Evolutionary conservation across 768 basidiomycete genomes (phyloP), one percentile per base, ranked within the genome.

Genomic region (Xerocomellus intermedius): DNA sequence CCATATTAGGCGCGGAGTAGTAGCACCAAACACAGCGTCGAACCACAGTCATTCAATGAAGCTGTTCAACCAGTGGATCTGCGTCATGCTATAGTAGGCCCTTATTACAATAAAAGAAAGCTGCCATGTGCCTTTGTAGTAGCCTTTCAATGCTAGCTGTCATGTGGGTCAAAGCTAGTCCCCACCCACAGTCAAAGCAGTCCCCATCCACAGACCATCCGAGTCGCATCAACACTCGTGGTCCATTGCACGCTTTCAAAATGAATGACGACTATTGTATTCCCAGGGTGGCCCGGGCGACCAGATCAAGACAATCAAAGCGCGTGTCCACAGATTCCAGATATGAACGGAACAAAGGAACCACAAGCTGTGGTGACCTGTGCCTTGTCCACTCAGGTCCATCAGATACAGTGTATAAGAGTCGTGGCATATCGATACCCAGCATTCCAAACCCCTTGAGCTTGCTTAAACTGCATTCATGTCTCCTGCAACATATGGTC

Each of bases 341-440:
- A 59, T 44, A 22, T 37, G 36, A 39, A 45, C 55, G 35, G 21
- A 53, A 67, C 64, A 65, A 65, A 55, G 52, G 28, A 32, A 38
- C 46, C 16, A 58, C 54, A 54, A 52, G 44, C 58, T 68, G 60
- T 57, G 51, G 42, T 16, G 30, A 38, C 50, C 58, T 42, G 64
- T 65, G 58, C 22, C 42, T 55, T 36, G 50, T 46, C 49, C 55
- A 58, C 45, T 19, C 44, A 43, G 21, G 33, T 50, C 58, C 56
- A 60, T 26, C 32, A 19, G 6, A 16, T 28, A 17, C 17, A 12
- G 12, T 16, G 42, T 59, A 64, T 65, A 65, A 66, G 37, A 54
- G 24, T 24, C 35, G 46, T 35, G 26, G 43, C 16, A 16, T 32
- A 41, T 52, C 17, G 36, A 49, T 36, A 8, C 9, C 21, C 47